Evolutionary conservation across 78 protist species (phyloP).

Genomic region (Ministeria vibrans): DNA sequence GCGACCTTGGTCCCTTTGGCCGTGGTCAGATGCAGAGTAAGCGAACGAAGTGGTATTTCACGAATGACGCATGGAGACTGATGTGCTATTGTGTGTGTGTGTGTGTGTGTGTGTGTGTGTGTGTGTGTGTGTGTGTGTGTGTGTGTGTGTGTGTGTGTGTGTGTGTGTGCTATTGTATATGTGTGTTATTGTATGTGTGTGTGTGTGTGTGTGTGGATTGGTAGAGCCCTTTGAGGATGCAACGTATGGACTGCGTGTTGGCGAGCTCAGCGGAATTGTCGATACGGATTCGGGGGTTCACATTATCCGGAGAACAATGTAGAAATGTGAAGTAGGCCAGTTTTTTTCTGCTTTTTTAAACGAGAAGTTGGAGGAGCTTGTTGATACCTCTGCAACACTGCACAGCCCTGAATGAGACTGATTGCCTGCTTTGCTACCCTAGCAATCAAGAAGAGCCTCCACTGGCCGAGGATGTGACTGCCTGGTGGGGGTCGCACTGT

Average conservation of each 20-base stretch:
- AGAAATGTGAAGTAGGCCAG: neutral
- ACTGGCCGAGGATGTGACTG: no score
- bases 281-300: constrained; percentile 76
- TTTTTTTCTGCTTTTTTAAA: no score
- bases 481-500: no score
- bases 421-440: no score
- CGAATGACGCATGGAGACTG: neutral
- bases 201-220: neutral
- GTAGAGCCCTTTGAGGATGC: neutral
- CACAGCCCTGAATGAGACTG: no score
- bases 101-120: neutral
- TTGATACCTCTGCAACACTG: no score
- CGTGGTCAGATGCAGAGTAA: constrained; percentile 72
- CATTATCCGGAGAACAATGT: constrained; percentile 64
- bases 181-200: neutral
- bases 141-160: neutral
- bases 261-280: constrained; percentile 59
- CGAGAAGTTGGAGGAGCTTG: no score
- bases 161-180: neutral
- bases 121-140: constrained; percentile 34
- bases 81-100: neutral
- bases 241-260: constrained; percentile 53
- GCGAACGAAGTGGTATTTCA: neutral
- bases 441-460: no score
- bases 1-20: constrained; percentile 64